These are phyloP conservation scores for Besnoitia besnoiti DNA, from an alignment of 169 alveolate genomes.

Conservation along the genomic window DNA sequence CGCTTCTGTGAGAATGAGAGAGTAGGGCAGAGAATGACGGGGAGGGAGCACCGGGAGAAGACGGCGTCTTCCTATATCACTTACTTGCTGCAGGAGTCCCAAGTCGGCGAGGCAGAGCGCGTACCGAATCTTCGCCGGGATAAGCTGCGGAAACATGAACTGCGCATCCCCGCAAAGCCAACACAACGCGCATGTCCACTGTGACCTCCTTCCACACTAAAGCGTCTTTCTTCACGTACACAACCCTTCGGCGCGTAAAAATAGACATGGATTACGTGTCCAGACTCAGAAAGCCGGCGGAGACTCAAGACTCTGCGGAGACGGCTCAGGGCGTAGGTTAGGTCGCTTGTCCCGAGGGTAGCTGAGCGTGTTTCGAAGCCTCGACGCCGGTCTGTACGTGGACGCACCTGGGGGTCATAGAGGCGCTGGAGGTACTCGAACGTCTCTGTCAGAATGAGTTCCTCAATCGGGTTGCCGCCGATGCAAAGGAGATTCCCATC, in stretches of 20 bases:
- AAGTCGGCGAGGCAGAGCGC: constrained; percentile 36
- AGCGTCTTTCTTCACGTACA: no score
- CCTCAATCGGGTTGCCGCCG: constrained; percentile 24
- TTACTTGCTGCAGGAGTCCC: constrained; percentile 33
- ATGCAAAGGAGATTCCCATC: background rate
- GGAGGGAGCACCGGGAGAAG: background rate
- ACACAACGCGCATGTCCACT: no score
- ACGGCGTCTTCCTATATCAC: background rate
- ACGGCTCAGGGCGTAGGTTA: no score
- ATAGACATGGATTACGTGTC: background rate
- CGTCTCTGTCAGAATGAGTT: constrained; percentile 28
- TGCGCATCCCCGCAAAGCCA: background rate
- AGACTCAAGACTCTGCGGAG: no score
- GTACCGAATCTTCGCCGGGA: constrained; percentile 30
- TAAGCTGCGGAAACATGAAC: constrained; percentile 31
- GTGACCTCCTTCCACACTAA: no score
- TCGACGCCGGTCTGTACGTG: no score
- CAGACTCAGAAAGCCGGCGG: no score
- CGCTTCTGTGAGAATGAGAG: background rate
- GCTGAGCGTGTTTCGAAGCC: no score
- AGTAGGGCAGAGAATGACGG: background rate
- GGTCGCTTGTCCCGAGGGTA: no score
- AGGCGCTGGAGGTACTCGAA: constrained; percentile 16
- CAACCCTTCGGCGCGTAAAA: background rate
- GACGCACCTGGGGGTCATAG: constrained; percentile 43